Conservation (phyloP, 352 stramenopile species). For the Phytopythium boreale region DNA sequence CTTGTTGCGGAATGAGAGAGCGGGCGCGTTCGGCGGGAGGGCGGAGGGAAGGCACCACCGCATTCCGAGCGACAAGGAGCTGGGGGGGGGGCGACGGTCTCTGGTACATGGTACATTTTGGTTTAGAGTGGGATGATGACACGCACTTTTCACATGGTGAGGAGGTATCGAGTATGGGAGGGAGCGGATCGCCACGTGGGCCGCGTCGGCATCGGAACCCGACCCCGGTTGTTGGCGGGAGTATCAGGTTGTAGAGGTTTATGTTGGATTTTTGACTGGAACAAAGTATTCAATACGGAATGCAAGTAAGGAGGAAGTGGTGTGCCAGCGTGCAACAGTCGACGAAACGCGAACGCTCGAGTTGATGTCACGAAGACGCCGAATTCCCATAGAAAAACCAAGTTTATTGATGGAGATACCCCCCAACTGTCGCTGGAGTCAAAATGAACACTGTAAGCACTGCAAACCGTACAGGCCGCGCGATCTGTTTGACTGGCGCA, state of each 20-base stretch:
- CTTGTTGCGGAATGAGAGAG: slow-evolving; percentile 2
- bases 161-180: background rate
- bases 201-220: background rate
- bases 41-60: background rate
- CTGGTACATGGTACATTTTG: too few relatives aligned
- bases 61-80: too few relatives aligned
- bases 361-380: background rate
- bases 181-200: background rate
- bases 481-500: background rate
- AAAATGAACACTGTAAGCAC: too few relatives aligned
- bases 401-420: background rate
- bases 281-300: background rate
- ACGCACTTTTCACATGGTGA: background rate
- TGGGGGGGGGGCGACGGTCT: background rate
- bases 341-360: background rate
- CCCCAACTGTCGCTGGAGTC: too few relatives aligned
- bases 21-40: background rate
- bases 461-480: too few relatives aligned
- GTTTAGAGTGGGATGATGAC: slow-evolving; percentile 5
- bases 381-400: background rate
- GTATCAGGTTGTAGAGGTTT: background rate
- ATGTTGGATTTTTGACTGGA: background rate
- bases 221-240: background rate
- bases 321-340: background rate
- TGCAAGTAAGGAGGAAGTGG: background rate